Conservation (phyloP, 2,329 filamentous ascomycete genomes). For the Aspergillus quadricinctus region DNA sequence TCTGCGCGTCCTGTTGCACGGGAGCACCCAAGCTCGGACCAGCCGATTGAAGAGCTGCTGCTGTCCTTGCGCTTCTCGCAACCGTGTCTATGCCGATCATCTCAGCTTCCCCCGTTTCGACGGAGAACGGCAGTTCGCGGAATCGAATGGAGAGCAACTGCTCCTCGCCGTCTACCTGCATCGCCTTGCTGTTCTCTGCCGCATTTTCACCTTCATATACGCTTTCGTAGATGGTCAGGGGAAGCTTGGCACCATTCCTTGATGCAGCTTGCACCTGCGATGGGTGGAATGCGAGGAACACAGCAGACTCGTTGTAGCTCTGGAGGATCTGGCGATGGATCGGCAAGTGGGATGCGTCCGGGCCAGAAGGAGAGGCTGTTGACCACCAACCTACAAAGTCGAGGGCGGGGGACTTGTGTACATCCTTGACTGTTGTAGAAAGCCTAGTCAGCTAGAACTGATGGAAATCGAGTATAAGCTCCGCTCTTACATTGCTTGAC, state of each 20-base stretch:
- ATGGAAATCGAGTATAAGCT: background rate
- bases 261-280: constrained; percentile 48
- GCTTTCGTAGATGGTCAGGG: constrained; percentile 86
- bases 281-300: constrained; percentile 84
- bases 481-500: constrained; percentile 71
- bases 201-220: constrained; percentile 67
- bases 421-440: constrained; percentile 66
- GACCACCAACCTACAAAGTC: constrained; percentile 94
- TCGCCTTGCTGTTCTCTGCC: constrained; percentile 56
- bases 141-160: constrained; percentile 64
- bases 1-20: constrained; percentile 9
- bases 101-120: constrained; percentile 92
- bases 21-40: constrained; percentile 11
- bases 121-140: constrained; percentile 74
- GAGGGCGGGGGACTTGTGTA: constrained; percentile 77
- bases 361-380: constrained; percentile 67
- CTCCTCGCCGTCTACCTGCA: constrained; percentile 66
- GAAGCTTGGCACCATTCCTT: constrained; percentile 71
- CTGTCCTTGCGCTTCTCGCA: constrained; percentile 76
- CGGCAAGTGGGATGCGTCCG: constrained; percentile 61
- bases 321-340: constrained; percentile 75
- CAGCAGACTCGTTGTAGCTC: constrained; percentile 75
- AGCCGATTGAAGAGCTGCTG: constrained; percentile 53
- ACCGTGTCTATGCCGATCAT: constrained; percentile 98
- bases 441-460: constrained; percentile 6